phyloP scores from a whole-genome alignment of 805 yeast species.

The Lipomyces kockii region DNA sequence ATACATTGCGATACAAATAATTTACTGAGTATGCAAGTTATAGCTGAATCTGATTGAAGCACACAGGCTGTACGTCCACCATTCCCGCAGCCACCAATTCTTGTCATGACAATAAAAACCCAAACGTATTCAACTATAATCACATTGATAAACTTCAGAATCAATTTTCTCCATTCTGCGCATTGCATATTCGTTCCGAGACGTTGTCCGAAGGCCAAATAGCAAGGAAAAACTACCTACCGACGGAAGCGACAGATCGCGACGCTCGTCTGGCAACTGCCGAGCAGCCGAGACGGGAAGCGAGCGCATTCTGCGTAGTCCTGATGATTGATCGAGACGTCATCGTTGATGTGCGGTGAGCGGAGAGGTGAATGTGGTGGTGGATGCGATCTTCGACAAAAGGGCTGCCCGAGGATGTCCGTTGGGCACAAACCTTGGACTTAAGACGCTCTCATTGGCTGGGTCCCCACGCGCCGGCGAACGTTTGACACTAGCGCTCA shows the following conservation, averaged over 20 bases:
- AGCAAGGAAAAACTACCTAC: slow-evolving; percentile 10
- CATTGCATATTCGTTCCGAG: slow-evolving; percentile 3
- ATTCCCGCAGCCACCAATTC: background rate
- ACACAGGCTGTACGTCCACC: background rate
- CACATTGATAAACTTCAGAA: background rate
- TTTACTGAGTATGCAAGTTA: too few species aligned
- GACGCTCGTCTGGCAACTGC: slow-evolving; percentile 14
- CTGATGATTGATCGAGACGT: slow-evolving; percentile 11
- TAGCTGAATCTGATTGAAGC: background rate
- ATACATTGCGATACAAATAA: too few species aligned
- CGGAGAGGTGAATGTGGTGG: background rate
- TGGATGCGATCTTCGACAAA: background rate
- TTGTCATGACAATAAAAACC: background rate
- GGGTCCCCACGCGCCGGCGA: background rate
- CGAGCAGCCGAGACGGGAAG: slow-evolving; percentile 10
- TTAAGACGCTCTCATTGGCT: slow-evolving; percentile 24
- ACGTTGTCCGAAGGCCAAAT: background rate
- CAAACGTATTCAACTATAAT: background rate
- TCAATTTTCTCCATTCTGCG: background rate
- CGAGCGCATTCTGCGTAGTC: slow-evolving; percentile 7
- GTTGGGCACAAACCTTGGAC: slow-evolving; percentile 11
- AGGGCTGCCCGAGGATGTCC: background rate
- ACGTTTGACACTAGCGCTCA: too few species aligned
- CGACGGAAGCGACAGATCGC: slow-evolving; percentile 23
- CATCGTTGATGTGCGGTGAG: slow-evolving; percentile 4